Evolutionary conservation across 768 basidiomycete genomes (phyloP).

Genomic region (Strobilomyces echinocephalus): DNA sequence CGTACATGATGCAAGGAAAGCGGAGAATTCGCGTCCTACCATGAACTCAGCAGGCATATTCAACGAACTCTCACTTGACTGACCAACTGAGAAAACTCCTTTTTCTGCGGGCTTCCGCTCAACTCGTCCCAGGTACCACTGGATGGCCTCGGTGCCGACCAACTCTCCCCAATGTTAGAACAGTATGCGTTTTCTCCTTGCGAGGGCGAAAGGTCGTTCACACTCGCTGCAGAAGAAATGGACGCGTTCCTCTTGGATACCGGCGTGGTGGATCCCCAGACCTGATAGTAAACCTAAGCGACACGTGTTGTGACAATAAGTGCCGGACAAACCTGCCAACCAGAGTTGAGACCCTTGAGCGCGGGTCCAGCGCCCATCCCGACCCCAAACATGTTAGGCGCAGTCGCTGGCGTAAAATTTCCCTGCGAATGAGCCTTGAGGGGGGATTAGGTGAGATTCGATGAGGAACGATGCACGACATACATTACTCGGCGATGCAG

Average conservation of each 20-base stretch:
- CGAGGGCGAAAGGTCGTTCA: constrained; percentile 43
- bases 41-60: constrained; percentile 12
- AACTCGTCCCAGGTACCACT: constrained; percentile 61
- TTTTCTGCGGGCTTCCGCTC: constrained; percentile 44
- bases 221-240: constrained; percentile 53
- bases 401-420: constrained; percentile 39
- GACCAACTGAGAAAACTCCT: constrained; percentile 48
- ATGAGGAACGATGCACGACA: constrained; percentile 15
- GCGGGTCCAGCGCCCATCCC: constrained; percentile 44
- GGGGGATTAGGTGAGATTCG: constrained; percentile 7
- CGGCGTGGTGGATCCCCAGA: constrained; percentile 52
- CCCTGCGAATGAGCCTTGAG: constrained; percentile 40
- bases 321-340: constrained; percentile 57
- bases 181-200: constrained; percentile 47
- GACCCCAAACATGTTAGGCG: constrained; percentile 50
- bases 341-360: constrained; percentile 51
- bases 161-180: constrained; percentile 44
- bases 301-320: constrained; percentile 6
- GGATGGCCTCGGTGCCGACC: constrained; percentile 46
- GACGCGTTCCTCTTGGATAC: constrained; percentile 57
- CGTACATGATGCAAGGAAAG: constrained; percentile 43
- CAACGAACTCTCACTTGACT: constrained; percentile 18
- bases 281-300: constrained; percentile 34
- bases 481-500: constrained; percentile 57
- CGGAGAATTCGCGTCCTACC: constrained; percentile 40